Base-by-base conservation (phyloP, 1,284 basidiomycete genomes). In the Marasmius sp. region DNA sequence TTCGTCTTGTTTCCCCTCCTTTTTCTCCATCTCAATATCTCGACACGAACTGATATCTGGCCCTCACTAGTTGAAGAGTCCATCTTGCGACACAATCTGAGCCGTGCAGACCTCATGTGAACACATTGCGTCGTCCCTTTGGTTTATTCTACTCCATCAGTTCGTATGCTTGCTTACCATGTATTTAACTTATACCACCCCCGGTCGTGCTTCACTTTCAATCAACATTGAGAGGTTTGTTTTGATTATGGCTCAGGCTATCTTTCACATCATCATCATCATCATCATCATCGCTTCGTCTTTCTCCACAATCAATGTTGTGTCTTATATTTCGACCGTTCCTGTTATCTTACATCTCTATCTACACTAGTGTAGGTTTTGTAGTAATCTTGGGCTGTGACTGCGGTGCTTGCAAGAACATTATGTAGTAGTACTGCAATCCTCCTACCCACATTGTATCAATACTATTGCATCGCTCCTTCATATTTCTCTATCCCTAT, bases 41-140 rank as follows among this genome's bases (percentile, higher is more conserved):
- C 27, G 34, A 36, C 27, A 20, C 6, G 12, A 41, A 12, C 41
- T 60, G 20, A 50, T 27, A 6, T 57, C 43, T 61, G 53, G 58
- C 37, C 37, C 37, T 12, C 47, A 20, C n/a, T 50, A 81, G 79
- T 81, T 37, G 78, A 81, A 61, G 80, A 85, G 70, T 81, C 80
- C 55, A 85, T 85, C 59, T 68, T 85, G 55, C 78, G 83, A 36
- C 77, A 81, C 59, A 82, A 85, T 70, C 75, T 85, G 43, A 78
- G 80, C 58, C 76, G 79, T 43, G 82, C 83, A 34, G 82, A 85
- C 71, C 72, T 85, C 50, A 80, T 85, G 73, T 85, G 70, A 78
- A 64, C 45, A 8, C 37, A 20, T 9, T 47, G 16, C 18, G 18
- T 37, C 18, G 5, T 48, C 20, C 14, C 11, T 43, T 11, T 41